Evolutionary conservation across 306 rosid species (phyloP).

Genomic region (Aeschynomene evenia): DNA sequence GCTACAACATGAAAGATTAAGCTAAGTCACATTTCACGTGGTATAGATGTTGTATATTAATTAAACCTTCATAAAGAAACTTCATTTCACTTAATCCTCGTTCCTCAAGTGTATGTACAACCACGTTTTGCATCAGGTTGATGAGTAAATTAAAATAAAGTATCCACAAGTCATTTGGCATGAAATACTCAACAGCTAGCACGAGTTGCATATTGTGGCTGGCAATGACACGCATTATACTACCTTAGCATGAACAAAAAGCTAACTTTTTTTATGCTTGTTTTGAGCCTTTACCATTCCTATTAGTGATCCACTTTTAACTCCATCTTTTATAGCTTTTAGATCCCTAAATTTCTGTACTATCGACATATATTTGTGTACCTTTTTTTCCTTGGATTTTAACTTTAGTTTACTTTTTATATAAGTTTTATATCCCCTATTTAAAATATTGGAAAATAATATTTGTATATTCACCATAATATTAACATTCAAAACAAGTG

Average conservation of each 20-base stretch:
- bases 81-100: background rate
- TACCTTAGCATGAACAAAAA: background rate
- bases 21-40: slow-evolving; percentile 24
- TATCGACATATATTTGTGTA: background rate
- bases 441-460: no score
- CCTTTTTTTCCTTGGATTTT: no score
- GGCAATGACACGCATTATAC: background rate
- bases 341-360: background rate
- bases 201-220: no score
- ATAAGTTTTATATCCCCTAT: no score
- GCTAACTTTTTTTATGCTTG: background rate
- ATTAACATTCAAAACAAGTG: no score
- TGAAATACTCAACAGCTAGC: no score
- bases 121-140: background rate
- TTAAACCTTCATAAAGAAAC: background rate
- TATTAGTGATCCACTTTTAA: background rate
- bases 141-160: no score
- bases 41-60: background rate
- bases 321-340: background rate
- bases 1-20: background rate
- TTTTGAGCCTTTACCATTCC: background rate
- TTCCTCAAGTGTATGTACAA: background rate
- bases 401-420: no score
- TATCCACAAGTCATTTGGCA: no score
- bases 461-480: no score